Evolutionary conservation across 371 early-diverging fungal species (phyloP), one percentile per base, ranked within the genome.

Genomic region (Blakeslea trispora): DNA sequence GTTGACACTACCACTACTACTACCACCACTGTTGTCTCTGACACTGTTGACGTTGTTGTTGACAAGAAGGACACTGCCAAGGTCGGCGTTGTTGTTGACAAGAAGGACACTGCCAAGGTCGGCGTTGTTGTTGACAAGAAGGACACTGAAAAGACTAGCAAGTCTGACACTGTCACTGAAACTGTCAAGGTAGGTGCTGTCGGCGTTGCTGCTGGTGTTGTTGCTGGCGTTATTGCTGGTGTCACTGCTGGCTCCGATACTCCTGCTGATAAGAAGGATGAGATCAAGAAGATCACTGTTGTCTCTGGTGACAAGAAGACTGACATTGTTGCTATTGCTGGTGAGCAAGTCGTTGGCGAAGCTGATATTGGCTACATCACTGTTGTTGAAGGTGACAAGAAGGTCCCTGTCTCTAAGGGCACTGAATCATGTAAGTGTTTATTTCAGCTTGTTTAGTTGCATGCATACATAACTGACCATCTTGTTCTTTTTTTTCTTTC

Each of bases 311-410:
- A 45, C 17, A 17, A 24, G 15, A 23, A 28, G n/a, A 18, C 9
- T 21, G n/a, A 8, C 48, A 40, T 24, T 23, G 39, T 7, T 34
- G 40, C 34, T 22, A n/a, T 32, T 3, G 34, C 24, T 18, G n/a
- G 19, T 19, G 41, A 13, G 9, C 18, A 14, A 32, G 28, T 19
- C 32, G 50, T 19, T 37, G 35, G 19, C 19, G 22, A 50, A 19
- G 50, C 32, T 39, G 37, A 45, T 11, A 15, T 45, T 15, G 23
- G 37, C 14, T 37, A 13, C 37, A 37, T 37, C 14, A 37, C 37
- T 55, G 62, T 81, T 17, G 84, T 81, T 17, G 84, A 83, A 35
- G 68, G 84, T 55, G 85, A 86, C 50, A 68, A 74, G 18, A 56
- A 53, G 11, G 82, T 83, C 47, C 72, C 81, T 1, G 69, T 77